A percentile compares a stretch with the other conserved stretches of the same genome.
Evolutionary conservation across 441 rosid species (phyloP).

Genomic region (Macaranga tanarius): DNA sequence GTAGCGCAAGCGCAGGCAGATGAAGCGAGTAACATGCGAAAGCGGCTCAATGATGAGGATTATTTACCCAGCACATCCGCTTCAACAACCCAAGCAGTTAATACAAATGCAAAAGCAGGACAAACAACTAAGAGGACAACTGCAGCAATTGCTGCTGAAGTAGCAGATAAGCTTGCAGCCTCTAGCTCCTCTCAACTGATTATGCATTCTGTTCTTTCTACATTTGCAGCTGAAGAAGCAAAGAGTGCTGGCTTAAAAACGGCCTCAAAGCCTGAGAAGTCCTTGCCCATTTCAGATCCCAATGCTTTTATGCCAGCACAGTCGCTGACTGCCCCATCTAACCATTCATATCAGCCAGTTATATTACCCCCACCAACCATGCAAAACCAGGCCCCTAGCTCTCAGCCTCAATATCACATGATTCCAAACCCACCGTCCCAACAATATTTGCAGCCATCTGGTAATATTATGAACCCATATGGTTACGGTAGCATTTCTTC

Average conservation of each 20-base stretch:
- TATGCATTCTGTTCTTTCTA: slow-evolving; percentile 85
- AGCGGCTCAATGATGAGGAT: slow-evolving; percentile 47
- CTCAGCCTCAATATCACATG: slow-evolving; percentile 59
- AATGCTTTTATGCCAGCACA: slow-evolving; percentile 42
- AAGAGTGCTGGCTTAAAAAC: slow-evolving; percentile 48
- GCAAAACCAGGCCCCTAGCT: slow-evolving; percentile 46
- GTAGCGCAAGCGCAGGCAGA: slow-evolving; percentile 72
- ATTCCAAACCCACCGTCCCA: slow-evolving; percentile 50
- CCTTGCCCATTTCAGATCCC: slow-evolving; percentile 37
- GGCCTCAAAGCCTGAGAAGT: slow-evolving; percentile 26
- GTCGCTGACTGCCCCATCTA: slow-evolving; percentile 35
- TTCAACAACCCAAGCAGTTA: slow-evolving; percentile 19
- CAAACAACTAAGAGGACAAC: slow-evolving; percentile 64
- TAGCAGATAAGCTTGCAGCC: slow-evolving; percentile 83
- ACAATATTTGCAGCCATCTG: slow-evolving; percentile 65
- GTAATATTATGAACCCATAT: slow-evolving; percentile 32
- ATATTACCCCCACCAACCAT: slow-evolving; percentile 33
- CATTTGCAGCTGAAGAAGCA: slow-evolving; percentile 93
- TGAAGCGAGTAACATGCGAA: slow-evolving; percentile 56
- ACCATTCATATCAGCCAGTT: slow-evolving; percentile 39
- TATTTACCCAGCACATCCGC: slow-evolving; percentile 34
- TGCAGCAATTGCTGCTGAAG: slow-evolving; percentile 93
- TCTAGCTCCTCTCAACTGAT: slow-evolving; percentile 90
- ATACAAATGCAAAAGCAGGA: slow-evolving; percentile 36
- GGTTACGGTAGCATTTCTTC: slow-evolving; percentile 47